These are phyloP conservation scores for Hortaea sp. DNA, from an alignment of 2,329 filamentous ascomycete species.

Conservation along the genomic window DNA sequence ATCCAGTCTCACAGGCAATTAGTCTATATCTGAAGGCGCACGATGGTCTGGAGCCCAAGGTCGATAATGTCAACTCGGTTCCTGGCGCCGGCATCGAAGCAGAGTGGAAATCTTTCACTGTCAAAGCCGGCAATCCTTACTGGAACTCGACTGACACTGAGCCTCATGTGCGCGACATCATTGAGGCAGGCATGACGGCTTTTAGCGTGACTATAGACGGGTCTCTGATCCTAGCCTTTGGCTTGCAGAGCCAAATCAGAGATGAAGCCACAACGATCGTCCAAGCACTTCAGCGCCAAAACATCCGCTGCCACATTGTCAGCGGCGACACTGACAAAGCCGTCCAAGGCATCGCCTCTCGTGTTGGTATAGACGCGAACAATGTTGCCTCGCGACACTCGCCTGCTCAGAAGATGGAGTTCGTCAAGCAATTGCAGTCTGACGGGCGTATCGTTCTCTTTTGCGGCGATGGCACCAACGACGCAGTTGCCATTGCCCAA, in stretches of 20 bases:
- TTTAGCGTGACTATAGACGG: constrained; percentile 47
- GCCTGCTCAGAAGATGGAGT: constrained; percentile 46
- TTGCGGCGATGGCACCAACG: constrained; percentile 70
- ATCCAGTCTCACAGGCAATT: constrained; percentile 15
- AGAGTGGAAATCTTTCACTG: constrained; percentile 17
- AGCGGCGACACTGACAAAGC: constrained; percentile 46
- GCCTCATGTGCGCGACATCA: constrained; percentile 24
- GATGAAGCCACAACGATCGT: constrained; percentile 44
- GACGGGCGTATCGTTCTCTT: constrained; percentile 47
- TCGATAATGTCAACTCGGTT: constrained; percentile 23
- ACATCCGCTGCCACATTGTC: constrained; percentile 45
- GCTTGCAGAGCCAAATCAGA: constrained; percentile 39
- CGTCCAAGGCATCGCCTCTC: constrained; percentile 38
- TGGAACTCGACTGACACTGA: constrained; percentile 34
- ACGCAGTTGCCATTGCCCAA: constrained; percentile 61
- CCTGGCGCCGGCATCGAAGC: constrained; percentile 36
- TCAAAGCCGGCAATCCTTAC: constrained; percentile 38
- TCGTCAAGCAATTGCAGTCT: constrained; percentile 30
- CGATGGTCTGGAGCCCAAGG: no score
- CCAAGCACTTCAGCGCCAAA: constrained; percentile 37
- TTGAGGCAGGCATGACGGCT: constrained; percentile 37
- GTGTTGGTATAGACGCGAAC: constrained; percentile 29
- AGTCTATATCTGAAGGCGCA: background rate
- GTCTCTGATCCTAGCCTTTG: constrained; percentile 37
- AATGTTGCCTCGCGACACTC: constrained; percentile 38